Evolutionary conservation across 352 stramenopile species (phyloP), one percentile per base, ranked within the genome.

Genomic region (Globisporangium cystogenes): DNA sequence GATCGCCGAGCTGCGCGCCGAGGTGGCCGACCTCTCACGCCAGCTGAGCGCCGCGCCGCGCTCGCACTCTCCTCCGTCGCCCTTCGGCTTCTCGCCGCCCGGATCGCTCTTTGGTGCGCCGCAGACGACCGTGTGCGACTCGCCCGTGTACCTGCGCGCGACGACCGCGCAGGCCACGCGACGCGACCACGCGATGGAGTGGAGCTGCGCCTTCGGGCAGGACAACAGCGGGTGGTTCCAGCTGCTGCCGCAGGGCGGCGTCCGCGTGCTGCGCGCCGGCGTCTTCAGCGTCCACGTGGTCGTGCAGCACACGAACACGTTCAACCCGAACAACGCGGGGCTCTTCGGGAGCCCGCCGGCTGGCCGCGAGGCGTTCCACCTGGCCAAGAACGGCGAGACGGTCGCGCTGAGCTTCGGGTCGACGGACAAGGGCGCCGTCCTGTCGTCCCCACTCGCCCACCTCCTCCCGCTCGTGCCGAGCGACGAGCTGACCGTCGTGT

Each of bases 401-500:
- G n/a, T 58, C 29, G 41, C 42, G 3, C 16, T 15, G 23, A 45
- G 29, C 23, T 44, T 44, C 4, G 51, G 43, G 16, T 49, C 51
- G 51, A 51, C 26, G 1, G 15, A 4, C 3, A 36, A 10, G 8
- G 42, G 51, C 21, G n/a, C 51, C 10, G 7, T 27, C 15, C 42
- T 51, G 33, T 46, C 31, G 16, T 51, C 42, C 21, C 51, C 21
- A 15, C 16, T 57, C n/a, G 15, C 20, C 16, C 41, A 51, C 31
- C 35, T 57, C 21, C 16, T 45, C 8, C 3, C 23, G 18, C 26
- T 51, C 21, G 18, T 26, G 4, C n/a, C 29, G 26, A 31, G 35
- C 11, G 52, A 58, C 16, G 52, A 58, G 3, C 23, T 58, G 20
- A 18, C 15, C 18, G 51, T 57, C 15, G 21, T 51, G 42, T 57